Evolutionary conservation across 306 rosid genomes (phyloP), one percentile per base, ranked within the genome.

Genomic region (Ammopiptanthus mongolicus): DNA sequence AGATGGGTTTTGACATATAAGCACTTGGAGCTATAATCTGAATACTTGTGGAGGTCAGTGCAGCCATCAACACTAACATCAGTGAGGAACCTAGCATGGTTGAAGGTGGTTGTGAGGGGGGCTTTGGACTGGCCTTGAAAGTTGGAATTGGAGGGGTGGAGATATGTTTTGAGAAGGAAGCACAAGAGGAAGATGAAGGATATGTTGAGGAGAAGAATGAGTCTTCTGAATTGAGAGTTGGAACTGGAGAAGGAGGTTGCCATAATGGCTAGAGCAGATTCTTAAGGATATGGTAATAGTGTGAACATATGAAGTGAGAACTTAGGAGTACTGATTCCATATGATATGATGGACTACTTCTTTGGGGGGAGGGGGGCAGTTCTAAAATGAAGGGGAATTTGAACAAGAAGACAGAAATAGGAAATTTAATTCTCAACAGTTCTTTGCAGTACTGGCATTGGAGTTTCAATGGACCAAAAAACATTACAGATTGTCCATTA

Each of bases 11-110:
- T 72, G 39, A 90, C 78, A 73, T 81, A 87, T 1, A 56, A 66
- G 64, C 98, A 93, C 84, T 87, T 88, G 11, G 89, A 42, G 13
- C 9, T 53, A 13, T 13, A 47, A 41, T 86, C 91, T 42, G 81
- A 18, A 15, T 23, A 56, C 7, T 73, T 50, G 53, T 87, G 87
- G 25, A 89, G 86, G 3, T 64, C 78, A 3, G 69, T 55, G 79
- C 95, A 89, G 12, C 80, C 87, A 56, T 85, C 63, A 42, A 75
- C 37, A 41, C 48, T 77, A 10, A 70, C 41, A 68, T 74, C 84
- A 9, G 31, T 59, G 18, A 58, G 76, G 22, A 61, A 3, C 10
- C 66, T 61, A 25, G 19, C 79, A 47, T 29, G 71, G 76, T 80
- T 69, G 73, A 79, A 63, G 55, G 37, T 58, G 28, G 57, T 57